These are phyloP conservation scores for Tricharina praecox DNA, from an alignment of 495 filamentous ascomycete species.

Conservation along the genomic window DNA sequence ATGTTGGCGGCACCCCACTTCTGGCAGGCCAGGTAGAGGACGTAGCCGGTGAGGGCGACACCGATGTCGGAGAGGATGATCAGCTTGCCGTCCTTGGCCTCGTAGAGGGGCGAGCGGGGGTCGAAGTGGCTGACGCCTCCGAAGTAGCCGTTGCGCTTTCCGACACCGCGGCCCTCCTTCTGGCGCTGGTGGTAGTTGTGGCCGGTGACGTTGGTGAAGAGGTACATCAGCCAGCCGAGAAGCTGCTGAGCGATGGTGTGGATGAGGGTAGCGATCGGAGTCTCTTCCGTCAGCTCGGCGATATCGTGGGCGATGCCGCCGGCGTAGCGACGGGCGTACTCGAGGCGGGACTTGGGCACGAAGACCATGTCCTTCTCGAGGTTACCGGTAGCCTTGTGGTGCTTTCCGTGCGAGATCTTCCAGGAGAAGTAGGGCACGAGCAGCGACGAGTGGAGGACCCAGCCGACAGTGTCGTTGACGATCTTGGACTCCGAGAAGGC, in stretches of 20 bases:
- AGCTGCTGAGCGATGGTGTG: conserved; percentile 69
- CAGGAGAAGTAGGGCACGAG: conserved; percentile 83
- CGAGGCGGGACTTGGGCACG: conserved; percentile 65
- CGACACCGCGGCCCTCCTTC: conserved; percentile 71
- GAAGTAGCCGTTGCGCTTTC: conserved; percentile 69
- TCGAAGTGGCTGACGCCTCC: conserved; percentile 88
- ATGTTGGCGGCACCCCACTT: conserved; percentile 74
- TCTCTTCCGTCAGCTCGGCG: conserved; percentile 80
- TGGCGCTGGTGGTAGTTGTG: conserved; percentile 81
- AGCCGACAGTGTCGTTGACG: conserved; percentile 73
- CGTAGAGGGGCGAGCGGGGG: conserved; percentile 73
- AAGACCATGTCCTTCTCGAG: conserved; percentile 97
- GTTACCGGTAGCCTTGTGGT: conserved; percentile 92
- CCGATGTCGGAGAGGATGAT: conserved; percentile 75
- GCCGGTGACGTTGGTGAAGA: conserved; percentile 74
- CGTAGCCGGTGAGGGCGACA: conserved; percentile 38
- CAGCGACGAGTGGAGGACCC: conserved; percentile 64
- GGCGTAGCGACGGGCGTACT: conserved; percentile 44
- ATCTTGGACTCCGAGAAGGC: conserved; percentile 66
- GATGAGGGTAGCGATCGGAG: conserved; percentile 61
- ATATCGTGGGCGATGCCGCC: conserved; percentile 56
- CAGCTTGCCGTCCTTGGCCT: conserved; percentile 68
- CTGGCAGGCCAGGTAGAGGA: conserved; percentile 44
- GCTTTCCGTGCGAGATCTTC: conserved; percentile 86
- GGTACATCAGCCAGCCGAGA: conserved; percentile 78